Conservation (phyloP, 2,329 filamentous ascomycete genomes). For the Fusarium albidum region DNA sequence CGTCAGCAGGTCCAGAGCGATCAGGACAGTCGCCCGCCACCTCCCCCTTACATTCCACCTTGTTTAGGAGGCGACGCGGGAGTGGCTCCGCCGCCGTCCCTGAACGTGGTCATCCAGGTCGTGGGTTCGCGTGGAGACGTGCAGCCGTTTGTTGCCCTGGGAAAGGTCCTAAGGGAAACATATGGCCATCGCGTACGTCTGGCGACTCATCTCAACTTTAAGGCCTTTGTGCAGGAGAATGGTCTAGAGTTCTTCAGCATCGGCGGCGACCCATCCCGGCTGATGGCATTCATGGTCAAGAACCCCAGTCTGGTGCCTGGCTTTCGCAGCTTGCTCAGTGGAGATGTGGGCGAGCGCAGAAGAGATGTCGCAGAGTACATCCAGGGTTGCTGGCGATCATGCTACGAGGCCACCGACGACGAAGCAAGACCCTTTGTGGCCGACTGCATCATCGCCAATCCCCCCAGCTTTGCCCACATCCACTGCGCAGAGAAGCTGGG, state of each 20-base stretch:
- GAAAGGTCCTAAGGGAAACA: slow-evolving; percentile 68
- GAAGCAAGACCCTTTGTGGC: slow-evolving; percentile 81
- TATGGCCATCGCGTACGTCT: slow-evolving; percentile 77
- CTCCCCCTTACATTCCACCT: slow-evolving; percentile 77
- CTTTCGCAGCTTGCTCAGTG: slow-evolving; percentile 76
- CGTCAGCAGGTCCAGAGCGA: slow-evolving; percentile 63
- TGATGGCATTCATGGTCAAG: slow-evolving; percentile 93
- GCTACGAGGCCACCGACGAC: slow-evolving; percentile 80
- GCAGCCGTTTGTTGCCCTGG: slow-evolving; percentile 77
- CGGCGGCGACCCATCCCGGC: slow-evolving; percentile 76
- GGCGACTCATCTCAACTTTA: slow-evolving; percentile 76
- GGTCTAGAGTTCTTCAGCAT: slow-evolving; percentile 80
- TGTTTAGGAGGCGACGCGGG: slow-evolving; percentile 70
- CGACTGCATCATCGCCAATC: slow-evolving; percentile 82
- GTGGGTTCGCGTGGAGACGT: slow-evolving; percentile 79
- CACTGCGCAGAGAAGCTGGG: slow-evolving; percentile 80
- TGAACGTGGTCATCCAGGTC: slow-evolving; percentile 79
- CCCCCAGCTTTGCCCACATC: slow-evolving; percentile 78
- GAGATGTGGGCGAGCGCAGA: slow-evolving; percentile 78
- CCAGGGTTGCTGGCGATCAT: slow-evolving; percentile 87
- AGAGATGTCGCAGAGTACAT: slow-evolving; percentile 81
- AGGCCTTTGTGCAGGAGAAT: slow-evolving; percentile 72
- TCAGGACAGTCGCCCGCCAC: slow-evolving; percentile 55
- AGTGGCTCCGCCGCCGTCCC: slow-evolving; percentile 62
- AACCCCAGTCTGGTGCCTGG: slow-evolving; percentile 87